Conservation (phyloP, 2,329 filamentous ascomycete species). For the Allantophomopsis cytisporea region DNA sequence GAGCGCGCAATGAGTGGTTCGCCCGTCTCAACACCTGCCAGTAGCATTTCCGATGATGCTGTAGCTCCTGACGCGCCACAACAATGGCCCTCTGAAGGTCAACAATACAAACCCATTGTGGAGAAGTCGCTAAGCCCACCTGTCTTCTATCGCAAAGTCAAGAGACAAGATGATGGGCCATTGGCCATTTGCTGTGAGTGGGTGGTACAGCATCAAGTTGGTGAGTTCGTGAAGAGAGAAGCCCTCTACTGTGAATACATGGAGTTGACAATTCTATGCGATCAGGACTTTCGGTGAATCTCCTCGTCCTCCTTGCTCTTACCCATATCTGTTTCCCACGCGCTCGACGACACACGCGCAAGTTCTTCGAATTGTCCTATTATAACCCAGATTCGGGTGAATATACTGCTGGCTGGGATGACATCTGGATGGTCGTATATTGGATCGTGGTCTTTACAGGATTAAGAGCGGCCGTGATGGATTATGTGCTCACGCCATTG, state of each 20-base stretch:
- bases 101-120: no score
- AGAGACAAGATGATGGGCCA: conserved; percentile 47
- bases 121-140: no score
- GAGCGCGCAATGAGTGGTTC: no score
- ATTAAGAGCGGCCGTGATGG: conserved; percentile 71
- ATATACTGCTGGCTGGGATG: conserved; percentile 69
- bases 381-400: conserved; percentile 52
- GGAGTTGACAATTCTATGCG: no score
- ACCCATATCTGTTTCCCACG: conserved; percentile 74
- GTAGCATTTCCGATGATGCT: no score
- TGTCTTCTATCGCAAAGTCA: conserved; percentile 27
- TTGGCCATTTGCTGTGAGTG: conserved; percentile 48
- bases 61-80: no score
- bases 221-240: conserved; percentile 30
- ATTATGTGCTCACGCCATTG: conserved; percentile 72
- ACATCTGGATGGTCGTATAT: conserved; percentile 63
- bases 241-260: no score
- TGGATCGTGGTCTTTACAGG: conserved; percentile 81
- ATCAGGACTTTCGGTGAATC: conserved; percentile 71
- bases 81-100: no score
- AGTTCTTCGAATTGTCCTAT: conserved; percentile 83
- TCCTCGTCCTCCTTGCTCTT: conserved; percentile 69
- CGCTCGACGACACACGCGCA: conserved; percentile 64
- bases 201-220: conserved; percentile 69
- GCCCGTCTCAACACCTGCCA: no score